A percentile compares a stretch with the other conserved stretches of the same genome.
Evolutionary conservation across 2,329 filamentous ascomycete species (phyloP).

Genomic region (Fusarium longipes): DNA sequence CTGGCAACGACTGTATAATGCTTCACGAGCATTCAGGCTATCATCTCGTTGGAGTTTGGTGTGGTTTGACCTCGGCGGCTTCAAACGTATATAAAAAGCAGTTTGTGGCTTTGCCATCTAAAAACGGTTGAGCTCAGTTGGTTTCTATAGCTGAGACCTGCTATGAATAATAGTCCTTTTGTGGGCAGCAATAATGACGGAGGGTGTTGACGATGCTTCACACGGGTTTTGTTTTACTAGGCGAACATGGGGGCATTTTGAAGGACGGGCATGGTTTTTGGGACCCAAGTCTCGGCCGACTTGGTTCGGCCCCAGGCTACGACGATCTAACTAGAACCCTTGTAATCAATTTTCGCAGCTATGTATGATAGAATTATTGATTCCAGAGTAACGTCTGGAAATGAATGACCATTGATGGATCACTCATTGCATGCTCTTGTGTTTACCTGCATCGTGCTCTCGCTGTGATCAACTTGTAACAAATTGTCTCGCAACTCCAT

Average conservation of each 20-base stretch:
- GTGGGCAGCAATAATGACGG: slow-evolving; percentile 48
- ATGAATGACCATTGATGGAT: slow-evolving; percentile 40
- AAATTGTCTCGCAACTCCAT: background rate
- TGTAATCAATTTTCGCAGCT: slow-evolving; percentile 48
- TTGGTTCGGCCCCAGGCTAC: slow-evolving; percentile 41
- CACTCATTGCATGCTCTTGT: background rate
- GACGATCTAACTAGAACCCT: slow-evolving; percentile 48
- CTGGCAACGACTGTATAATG: slow-evolving; percentile 23
- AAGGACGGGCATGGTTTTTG: slow-evolving; percentile 47
- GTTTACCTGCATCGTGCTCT: background rate
- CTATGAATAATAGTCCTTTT: slow-evolving; percentile 44
- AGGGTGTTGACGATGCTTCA: slow-evolving; percentile 47
- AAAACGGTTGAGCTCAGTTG: slow-evolving; percentile 34
- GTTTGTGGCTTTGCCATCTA: slow-evolving; percentile 42
- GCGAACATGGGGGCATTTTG: slow-evolving; percentile 47
- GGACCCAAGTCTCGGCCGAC: slow-evolving; percentile 45
- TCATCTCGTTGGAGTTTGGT: slow-evolving; percentile 36
- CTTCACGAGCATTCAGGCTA: slow-evolving; percentile 20
- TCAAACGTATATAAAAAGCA: slow-evolving; percentile 44
- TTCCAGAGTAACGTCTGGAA: slow-evolving; percentile 20
- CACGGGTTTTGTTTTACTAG: slow-evolving; percentile 46
- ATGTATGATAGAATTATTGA: slow-evolving; percentile 47
- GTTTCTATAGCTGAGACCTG: slow-evolving; percentile 25
- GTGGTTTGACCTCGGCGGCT: slow-evolving; percentile 27
- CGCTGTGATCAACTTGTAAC: background rate